Evolutionary conservation across 1,139 yeast genomes (phyloP), one percentile per base, ranked within the genome.

Genomic region (Candida pseudoviswanathii): DNA sequence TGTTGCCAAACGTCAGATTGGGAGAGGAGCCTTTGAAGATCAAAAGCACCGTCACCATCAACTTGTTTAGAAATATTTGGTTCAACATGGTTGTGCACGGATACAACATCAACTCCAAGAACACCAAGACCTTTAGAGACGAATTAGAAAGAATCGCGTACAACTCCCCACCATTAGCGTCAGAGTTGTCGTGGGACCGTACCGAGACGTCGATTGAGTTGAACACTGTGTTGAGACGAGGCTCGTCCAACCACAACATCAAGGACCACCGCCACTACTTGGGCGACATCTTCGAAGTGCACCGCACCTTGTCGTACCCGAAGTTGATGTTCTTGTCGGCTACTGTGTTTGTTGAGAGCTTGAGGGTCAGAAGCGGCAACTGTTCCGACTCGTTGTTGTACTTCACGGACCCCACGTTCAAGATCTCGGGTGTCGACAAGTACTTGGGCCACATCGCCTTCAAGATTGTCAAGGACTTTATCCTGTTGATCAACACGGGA

Each of bases 61-160:
- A 80, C 42, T 70, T 86, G 51, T 90, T 92, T 71, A 82, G 96
- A 61, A 89, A 94, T 65, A 84, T 90, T 45, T 95, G 99, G 99
- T 91, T 89, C 65, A 94, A 92, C 62, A 77, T 94, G 80, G 95
- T 87, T 3, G 89, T 92, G 41, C 97, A 94, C 66, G 99, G 99
- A 0, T 91, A 85, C 63, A 80, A 85, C 25, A 74, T 77, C 46
- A 78, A 78, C 46, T 85, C 96, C 0, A 74, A 75, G 10, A 72
- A 84, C 59, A 79, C 85, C 8, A 69, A 73, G 48, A 67, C 70
- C 8, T 78, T 80, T 59, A 63, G 69, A 48, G 54, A 54, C 0
- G 82, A 81, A 34, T 74, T 95, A 47, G 78, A 80, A 59, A 74
- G 84, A 50, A 88, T 95, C 59, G 98, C 99, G 0, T 82, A 86